Conservation (phyloP, 2,329 filamentous ascomycete species). For the Calonectria fujianensis region DNA sequence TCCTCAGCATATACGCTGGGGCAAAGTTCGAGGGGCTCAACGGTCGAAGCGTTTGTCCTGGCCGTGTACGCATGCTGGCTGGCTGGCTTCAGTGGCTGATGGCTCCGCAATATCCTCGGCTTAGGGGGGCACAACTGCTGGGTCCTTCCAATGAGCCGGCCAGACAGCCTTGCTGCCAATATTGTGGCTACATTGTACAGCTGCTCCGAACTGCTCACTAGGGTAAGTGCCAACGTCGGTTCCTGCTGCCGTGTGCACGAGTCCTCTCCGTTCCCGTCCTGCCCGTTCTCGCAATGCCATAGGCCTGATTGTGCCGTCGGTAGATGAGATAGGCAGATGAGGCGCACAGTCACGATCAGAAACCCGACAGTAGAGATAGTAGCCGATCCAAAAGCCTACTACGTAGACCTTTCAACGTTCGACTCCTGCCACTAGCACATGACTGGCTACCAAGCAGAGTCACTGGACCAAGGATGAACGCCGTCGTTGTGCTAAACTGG, state of each 20-base stretch:
- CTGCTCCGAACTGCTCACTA: constrained; percentile 26
- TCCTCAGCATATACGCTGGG: constrained; percentile 23
- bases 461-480: constrained; percentile 33
- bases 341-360: constrained; percentile 15
- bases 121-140: constrained; percentile 43
- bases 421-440: constrained; percentile 31
- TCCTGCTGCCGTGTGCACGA: constrained; percentile 30
- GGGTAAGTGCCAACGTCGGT: constrained; percentile 35
- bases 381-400: constrained; percentile 10
- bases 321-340: constrained; percentile 9
- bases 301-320: constrained; percentile 10
- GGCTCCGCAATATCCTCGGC: constrained; percentile 41
- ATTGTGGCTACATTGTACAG: constrained; percentile 26
- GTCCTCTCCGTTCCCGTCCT: constrained; percentile 24
- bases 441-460: constrained; percentile 19
- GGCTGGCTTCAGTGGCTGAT: constrained; percentile 7
- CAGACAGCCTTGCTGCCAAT: constrained; percentile 14
- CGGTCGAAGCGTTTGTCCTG: constrained; percentile 48
- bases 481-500: constrained; percentile 38
- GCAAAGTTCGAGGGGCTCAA: constrained; percentile 44
- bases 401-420: constrained; percentile 34
- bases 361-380: constrained; percentile 4
- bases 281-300: constrained; percentile 1
- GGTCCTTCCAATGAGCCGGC: constrained; percentile 32
- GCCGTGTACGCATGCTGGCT: constrained; percentile 28